Evolutionary conservation across 768 basidiomycete species (phyloP).

Genomic region (Calvatia gigantea): DNA sequence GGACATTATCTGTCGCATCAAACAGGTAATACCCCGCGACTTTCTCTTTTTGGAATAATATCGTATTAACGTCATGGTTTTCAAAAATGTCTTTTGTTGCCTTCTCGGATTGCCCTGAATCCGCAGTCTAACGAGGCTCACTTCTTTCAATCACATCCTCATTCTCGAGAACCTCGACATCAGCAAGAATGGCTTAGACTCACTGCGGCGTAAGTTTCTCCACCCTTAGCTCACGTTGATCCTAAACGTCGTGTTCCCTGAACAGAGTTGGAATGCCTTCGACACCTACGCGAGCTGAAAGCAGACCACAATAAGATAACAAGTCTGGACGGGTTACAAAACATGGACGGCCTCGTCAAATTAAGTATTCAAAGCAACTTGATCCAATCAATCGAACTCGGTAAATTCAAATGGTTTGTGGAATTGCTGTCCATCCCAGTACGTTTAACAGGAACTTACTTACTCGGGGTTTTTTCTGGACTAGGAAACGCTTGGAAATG

Average conservation of each 20-base stretch:
- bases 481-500: constrained; percentile 68
- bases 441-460: constrained; percentile 8
- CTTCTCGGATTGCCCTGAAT: constrained; percentile 7
- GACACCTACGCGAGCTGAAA: constrained; percentile 83
- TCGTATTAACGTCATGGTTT: constrained; percentile 10
- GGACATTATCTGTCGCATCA: constrained; percentile 74
- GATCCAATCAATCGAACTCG: constrained; percentile 60
- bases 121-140: constrained; percentile 74
- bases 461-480: constrained; percentile 14
- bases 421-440: constrained; percentile 15
- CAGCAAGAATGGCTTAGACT: constrained; percentile 85
- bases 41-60: constrained; percentile 12
- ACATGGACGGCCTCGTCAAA: constrained; percentile 79
- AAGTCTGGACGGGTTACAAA: constrained; percentile 71
- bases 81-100: constrained; percentile 12
- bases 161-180: constrained; percentile 90
- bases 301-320: constrained; percentile 84
- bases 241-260: constrained; percentile 14
- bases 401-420: constrained; percentile 64
- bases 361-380: constrained; percentile 77
- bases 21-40: constrained; percentile 53
- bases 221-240: constrained; percentile 12
- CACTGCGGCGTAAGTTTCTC: constrained; percentile 69
- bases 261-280: constrained; percentile 78
- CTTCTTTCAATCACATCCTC: constrained; percentile 82